Conservation (phyloP, 2,329 filamentous ascomycete genomes). For the Alternaria arbusti region DNA sequence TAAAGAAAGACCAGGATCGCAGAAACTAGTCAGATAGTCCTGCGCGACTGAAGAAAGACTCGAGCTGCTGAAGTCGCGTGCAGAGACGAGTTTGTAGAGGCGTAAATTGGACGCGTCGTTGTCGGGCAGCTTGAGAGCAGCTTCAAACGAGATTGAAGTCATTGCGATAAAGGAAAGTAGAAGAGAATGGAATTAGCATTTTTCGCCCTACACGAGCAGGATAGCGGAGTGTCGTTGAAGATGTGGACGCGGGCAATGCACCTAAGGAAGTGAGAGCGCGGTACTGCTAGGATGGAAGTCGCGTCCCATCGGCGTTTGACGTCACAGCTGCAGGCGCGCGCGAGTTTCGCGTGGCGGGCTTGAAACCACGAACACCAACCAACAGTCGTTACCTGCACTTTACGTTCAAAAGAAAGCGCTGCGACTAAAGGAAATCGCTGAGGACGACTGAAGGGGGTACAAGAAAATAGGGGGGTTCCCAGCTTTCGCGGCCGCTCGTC, state of each 20-base stretch:
- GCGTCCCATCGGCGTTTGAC: not conserved
- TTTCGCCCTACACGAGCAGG: not conserved
- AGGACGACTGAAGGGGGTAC: not conserved
- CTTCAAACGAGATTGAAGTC: constrained; percentile 24
- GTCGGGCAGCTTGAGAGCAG: constrained; percentile 30
- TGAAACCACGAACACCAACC: constrained; percentile 1
- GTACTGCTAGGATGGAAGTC: not conserved
- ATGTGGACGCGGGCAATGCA: not conserved
- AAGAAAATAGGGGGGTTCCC: not conserved
- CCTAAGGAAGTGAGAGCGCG: not conserved
- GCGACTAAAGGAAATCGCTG: not conserved
- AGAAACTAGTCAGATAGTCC: constrained; percentile 38
- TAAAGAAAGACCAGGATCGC: constrained; percentile 19
- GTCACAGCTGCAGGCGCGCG: constrained; percentile 2
- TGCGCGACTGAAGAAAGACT: constrained; percentile 23
- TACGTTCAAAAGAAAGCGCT: not conserved
- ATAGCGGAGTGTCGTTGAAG: not conserved
- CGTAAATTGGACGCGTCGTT: constrained; percentile 21
- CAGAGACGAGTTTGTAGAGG: constrained; percentile 26
- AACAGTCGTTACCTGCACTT: not conserved
- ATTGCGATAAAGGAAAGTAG: constrained; percentile 9
- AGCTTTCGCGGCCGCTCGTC: not conserved
- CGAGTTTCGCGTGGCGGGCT: not conserved
- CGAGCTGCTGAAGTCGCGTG: constrained; percentile 9
- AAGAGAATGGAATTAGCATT: not conserved